phyloP scores from a whole-genome alignment of 371 early-diverging fungal genomes.

The Parasitella parasitica region DNA sequence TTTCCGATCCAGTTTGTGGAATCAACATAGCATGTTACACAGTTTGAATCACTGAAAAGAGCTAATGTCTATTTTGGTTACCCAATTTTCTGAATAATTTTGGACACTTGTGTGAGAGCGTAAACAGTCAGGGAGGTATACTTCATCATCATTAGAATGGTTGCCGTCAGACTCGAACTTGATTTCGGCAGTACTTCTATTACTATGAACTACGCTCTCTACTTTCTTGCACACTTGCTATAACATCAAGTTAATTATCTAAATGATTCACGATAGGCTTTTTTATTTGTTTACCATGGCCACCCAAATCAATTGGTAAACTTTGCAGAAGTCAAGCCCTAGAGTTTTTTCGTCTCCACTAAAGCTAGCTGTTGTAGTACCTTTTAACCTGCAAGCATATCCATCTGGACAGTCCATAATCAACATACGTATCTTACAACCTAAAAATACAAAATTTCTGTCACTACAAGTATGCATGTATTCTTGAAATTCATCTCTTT shows the following conservation, averaged over 20 bases:
- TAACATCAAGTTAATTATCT: too few species aligned
- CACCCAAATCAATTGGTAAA: conserved; percentile 7
- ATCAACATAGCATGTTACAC: too few species aligned
- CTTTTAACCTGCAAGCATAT: conserved; percentile 8
- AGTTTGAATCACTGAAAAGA: too few species aligned
- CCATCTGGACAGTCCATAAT: conserved; percentile 13
- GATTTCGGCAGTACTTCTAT: background rate
- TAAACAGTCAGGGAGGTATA: conserved; percentile 10
- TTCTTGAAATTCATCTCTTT: conserved; percentile 3
- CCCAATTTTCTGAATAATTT: too few species aligned
- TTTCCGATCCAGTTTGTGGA: too few species aligned
- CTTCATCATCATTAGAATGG: background rate
- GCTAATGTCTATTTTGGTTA: too few species aligned
- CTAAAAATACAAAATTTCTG: conserved; percentile 8
- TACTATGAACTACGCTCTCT: conserved; percentile 6
- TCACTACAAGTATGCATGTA: conserved; percentile 6
- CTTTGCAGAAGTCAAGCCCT: conserved; percentile 5
- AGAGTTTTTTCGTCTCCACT: conserved; percentile 10
- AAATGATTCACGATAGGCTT: conserved; percentile 1
- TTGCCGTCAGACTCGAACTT: conserved; percentile 8
- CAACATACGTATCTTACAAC: conserved; percentile 8
- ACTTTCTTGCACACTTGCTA: conserved; percentile 3
- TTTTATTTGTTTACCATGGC: conserved; percentile 15
- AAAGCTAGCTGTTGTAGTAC: conserved; percentile 8
- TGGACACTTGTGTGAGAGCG: too few species aligned